Evolutionary conservation across 129 eudicot species (phyloP), one percentile per base, ranked within the genome.

Genomic region (Artemisia tridentata): DNA sequence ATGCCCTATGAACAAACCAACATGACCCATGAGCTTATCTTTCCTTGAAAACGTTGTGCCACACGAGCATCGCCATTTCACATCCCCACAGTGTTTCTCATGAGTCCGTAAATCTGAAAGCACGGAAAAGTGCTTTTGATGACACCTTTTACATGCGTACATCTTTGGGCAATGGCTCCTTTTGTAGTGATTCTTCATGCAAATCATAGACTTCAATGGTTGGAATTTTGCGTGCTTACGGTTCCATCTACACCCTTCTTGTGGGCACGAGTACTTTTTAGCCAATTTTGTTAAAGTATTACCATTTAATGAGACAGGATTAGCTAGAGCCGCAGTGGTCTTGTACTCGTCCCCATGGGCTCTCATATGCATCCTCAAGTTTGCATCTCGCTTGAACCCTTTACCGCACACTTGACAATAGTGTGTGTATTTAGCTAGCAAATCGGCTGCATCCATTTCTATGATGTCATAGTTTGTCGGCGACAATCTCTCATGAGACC

Each of bases 271-370:
- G 67, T 85, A 93, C 59, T 86, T 88, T 65, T 82, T 89, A 4
- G 72, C 63, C 47, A 31, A 0, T 7, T 31, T 14, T 2, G 43
- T 53, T 15, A 43, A 58, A 0, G 58, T 25, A 14, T 16, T 19
- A 7, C 66, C 63, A 4, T 65, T 43, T 58, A 63, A 3, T 0
- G 52, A 20, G 15, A 17, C 13, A 8, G 96, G 96, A 55, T 87
- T 93, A 43, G 70, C 72, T 15, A 89, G 70, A 12, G 96, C 96
- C 3, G 90, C 95, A 27, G 34, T 74, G 1, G 96, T 80, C 83
- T 93, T 93, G 83, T 89, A 93, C 67, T 87, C 92, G 65, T 93
- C 96, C 17, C 98, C 98, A 70, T 93, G 98, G 14, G 96, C 98
- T 62, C 97, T 80, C 98, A 93, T 93, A 72, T 93, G 98, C 98